These are phyloP conservation scores for Arabidopsis hybrid DNA, from an alignment of 441 rosid genomes.

Conservation along the genomic window DNA sequence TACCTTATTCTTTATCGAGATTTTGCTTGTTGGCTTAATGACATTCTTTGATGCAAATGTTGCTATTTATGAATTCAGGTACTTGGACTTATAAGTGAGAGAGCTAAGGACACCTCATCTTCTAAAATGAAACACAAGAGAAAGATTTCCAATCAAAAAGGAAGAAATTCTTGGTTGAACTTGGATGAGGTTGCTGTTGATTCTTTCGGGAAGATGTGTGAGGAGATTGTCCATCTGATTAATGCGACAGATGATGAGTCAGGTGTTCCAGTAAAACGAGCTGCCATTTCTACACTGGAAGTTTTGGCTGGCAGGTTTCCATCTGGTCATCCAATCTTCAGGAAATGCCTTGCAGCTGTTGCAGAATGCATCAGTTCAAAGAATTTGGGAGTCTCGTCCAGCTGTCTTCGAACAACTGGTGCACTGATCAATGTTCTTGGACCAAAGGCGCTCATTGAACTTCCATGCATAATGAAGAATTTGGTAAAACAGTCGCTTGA, in stretches of 20 bases:
- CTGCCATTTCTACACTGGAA: slow-evolving; percentile 86
- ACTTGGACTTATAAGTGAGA: slow-evolving; percentile 80
- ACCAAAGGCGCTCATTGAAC: slow-evolving; percentile 80
- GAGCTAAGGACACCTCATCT: slow-evolving; percentile 61
- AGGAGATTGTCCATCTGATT: slow-evolving; percentile 69
- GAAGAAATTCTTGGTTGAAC: slow-evolving; percentile 61
- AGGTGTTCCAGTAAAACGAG: slow-evolving; percentile 62
- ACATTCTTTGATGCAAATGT: slow-evolving; percentile 16
- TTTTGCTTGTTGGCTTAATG: not conserved
- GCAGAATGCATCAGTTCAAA: slow-evolving; percentile 67
- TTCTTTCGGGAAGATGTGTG: slow-evolving; percentile 68
- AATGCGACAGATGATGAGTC: slow-evolving; percentile 62
- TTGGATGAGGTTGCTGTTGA: slow-evolving; percentile 64
- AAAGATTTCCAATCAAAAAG: slow-evolving; percentile 47
- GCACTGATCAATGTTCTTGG: slow-evolving; percentile 89
- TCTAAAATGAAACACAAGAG: slow-evolving; percentile 55
- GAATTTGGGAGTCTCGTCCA: slow-evolving; percentile 68
- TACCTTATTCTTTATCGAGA: slow-evolving; percentile 5
- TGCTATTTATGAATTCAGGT: slow-evolving; percentile 56
- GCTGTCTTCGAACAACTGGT: slow-evolving; percentile 82
- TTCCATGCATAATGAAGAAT: slow-evolving; percentile 81
- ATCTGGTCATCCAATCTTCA: slow-evolving; percentile 71
- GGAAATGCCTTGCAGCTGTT: slow-evolving; percentile 75
- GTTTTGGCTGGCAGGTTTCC: slow-evolving; percentile 75
- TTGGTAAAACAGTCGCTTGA: slow-evolving; percentile 54